Evolutionary conservation across 257 asterid species (phyloP).

Genomic region (Plantago elongata): DNA sequence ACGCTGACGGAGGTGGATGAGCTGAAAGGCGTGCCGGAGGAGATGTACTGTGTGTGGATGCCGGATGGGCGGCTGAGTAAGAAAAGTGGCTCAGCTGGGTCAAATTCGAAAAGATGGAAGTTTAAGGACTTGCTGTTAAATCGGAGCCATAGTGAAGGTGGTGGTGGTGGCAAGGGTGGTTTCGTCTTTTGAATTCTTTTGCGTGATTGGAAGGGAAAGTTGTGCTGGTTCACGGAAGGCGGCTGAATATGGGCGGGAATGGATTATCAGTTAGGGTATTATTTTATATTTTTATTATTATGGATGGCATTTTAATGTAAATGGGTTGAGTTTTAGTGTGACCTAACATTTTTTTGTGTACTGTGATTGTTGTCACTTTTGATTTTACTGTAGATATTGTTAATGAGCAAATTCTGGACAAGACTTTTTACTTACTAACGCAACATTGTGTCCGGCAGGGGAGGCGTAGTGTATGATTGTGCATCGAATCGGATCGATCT

Average conservation of each 20-base stretch:
- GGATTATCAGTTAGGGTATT: too few species aligned
- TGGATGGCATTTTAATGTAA: neutral
- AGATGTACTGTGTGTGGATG: slow-evolving; percentile 54
- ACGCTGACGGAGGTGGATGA: slow-evolving; percentile 36
- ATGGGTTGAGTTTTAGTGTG: slow-evolving; percentile 24
- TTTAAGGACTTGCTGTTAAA: slow-evolving; percentile 31
- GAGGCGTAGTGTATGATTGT: too few species aligned
- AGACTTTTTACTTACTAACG: too few species aligned
- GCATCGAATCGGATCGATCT: too few species aligned
- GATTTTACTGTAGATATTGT: too few species aligned
- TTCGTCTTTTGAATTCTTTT: slow-evolving; percentile 20
- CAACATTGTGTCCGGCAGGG: too few species aligned
- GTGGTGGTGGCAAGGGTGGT: slow-evolving; percentile 23
- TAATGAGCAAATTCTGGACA: too few species aligned
- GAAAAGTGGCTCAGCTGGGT: slow-evolving; percentile 50
- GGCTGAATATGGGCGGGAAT: neutral
- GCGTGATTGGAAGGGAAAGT: too few species aligned
- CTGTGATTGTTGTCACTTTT: too few species aligned
- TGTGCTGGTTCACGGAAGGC: neutral
- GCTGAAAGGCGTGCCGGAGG: slow-evolving; percentile 42
- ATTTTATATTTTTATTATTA: too few species aligned
- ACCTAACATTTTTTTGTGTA: too few species aligned
- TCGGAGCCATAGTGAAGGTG: slow-evolving; percentile 50
- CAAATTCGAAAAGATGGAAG: slow-evolving; percentile 44
- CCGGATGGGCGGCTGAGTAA: slow-evolving; percentile 29